Conservation (phyloP, 768 basidiomycete species). For the Cystobasidium tubakii region DNA sequence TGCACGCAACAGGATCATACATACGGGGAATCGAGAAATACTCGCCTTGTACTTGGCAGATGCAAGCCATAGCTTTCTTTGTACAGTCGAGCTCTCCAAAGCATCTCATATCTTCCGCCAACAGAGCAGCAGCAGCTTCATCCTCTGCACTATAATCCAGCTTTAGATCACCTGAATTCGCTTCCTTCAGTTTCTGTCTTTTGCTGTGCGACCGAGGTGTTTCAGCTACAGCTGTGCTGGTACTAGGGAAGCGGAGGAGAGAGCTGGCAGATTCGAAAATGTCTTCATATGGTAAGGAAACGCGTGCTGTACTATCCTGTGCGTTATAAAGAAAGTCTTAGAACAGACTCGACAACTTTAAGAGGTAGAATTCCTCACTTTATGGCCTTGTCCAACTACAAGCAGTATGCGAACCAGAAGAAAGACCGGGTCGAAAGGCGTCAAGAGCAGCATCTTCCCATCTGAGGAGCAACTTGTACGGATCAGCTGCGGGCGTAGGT, state of each 20-base stretch:
- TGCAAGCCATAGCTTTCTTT: slow-evolving; percentile 1
- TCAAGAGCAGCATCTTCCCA: slow-evolving; percentile 36
- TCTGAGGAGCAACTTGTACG: no score
- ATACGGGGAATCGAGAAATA: neutral
- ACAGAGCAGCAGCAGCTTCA: neutral
- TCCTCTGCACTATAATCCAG: neutral
- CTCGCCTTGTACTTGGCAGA: slow-evolving; percentile 29
- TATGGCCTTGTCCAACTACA: slow-evolving; percentile 18
- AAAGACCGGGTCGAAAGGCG: slow-evolving; percentile 39
- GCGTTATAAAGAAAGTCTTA: neutral
- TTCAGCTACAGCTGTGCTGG: neutral
- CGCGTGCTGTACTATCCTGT: slow-evolving; percentile 10
- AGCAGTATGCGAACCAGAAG: slow-evolving; percentile 30
- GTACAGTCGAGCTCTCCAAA: slow-evolving; percentile 22
- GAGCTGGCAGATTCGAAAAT: slow-evolving; percentile 33
- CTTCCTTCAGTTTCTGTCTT: neutral
- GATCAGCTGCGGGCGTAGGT: no score
- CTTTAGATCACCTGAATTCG: neutral
- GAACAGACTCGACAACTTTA: neutral
- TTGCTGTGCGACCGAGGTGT: slow-evolving; percentile 17
- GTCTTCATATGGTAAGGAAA: slow-evolving; percentile 36
- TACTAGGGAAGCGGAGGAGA: slow-evolving; percentile 6
- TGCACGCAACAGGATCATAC: no score
- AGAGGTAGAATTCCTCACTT: neutral
- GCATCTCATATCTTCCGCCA: slow-evolving; percentile 16